Evolutionary conservation across 495 filamentous ascomycete genomes (phyloP).

Genomic region (Lindgomyces ingoldianus): DNA sequence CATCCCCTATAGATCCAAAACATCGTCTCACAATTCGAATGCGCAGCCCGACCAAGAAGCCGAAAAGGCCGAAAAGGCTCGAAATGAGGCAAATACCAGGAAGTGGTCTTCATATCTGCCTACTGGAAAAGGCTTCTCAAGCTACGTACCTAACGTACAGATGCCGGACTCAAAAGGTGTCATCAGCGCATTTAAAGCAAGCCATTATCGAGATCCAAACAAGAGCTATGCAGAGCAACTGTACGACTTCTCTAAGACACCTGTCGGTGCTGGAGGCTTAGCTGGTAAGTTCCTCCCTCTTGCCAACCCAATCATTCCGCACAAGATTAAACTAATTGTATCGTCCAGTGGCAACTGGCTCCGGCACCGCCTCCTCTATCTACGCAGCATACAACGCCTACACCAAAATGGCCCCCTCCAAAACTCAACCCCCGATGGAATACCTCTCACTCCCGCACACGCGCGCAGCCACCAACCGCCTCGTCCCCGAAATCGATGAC

Average conservation of each 20-base stretch:
- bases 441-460: conserved; percentile 47
- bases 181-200: conserved; percentile 39
- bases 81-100: conserved; percentile 38
- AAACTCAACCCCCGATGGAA: conserved; percentile 38
- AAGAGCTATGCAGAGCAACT: conserved; percentile 48
- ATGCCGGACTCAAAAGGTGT: conserved; percentile 35
- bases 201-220: conserved; percentile 43
- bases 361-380: conserved; percentile 40
- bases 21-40: not conserved
- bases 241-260: conserved; percentile 48
- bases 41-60: conserved; percentile 10
- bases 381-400: conserved; percentile 48
- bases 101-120: conserved; percentile 45
- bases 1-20: conserved; percentile 33
- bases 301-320: too few species aligned
- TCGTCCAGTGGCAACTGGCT: conserved; percentile 35
- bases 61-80: conserved; percentile 33
- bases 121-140: conserved; percentile 43
- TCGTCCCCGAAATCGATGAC: conserved; percentile 41
- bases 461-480: conserved; percentile 38
- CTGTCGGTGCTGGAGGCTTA: conserved; percentile 44
- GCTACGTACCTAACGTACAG: conserved; percentile 39
- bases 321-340: conserved; percentile 2
- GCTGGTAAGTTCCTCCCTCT: conserved; percentile 38
- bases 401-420: conserved; percentile 23